These are phyloP conservation scores for Yamadazyma dendronema DNA, from an alignment of 1,139 yeast genomes.

Conservation along the genomic window DNA sequence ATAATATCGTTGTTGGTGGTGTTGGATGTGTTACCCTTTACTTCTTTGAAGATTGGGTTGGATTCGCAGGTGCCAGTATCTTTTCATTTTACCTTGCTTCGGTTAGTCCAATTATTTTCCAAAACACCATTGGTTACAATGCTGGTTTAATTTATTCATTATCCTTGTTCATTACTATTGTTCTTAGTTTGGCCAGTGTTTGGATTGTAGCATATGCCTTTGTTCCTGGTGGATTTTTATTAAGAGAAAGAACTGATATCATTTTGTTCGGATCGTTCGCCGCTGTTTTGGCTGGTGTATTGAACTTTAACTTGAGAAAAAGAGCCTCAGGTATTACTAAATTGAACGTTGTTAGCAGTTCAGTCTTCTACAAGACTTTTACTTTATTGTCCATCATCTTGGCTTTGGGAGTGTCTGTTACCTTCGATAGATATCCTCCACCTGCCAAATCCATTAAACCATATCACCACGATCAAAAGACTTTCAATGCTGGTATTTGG, in stretches of 20 bases:
- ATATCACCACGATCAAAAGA: conserved; percentile 55
- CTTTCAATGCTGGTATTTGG: conserved; percentile 96
- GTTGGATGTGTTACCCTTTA: conserved; percentile 52
- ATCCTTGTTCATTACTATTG: conserved; percentile 53
- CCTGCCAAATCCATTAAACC: conserved; percentile 58
- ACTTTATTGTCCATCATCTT: conserved; percentile 28
- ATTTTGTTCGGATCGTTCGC: conserved; percentile 47
- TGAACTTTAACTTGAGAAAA: conserved; percentile 31
- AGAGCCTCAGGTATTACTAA: conserved; percentile 21
- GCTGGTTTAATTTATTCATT: conserved; percentile 59
- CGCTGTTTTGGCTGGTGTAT: conserved; percentile 45
- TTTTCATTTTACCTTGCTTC: conserved; percentile 65
- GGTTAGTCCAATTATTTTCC: conserved; percentile 62
- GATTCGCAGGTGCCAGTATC: conserved; percentile 71
- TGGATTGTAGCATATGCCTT: conserved; percentile 99
- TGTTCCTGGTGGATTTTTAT: conserved; percentile 87
- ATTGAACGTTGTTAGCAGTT: conserved; percentile 20
- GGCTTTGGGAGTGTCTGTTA: conserved; percentile 35
- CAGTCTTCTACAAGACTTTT: conserved; percentile 23
- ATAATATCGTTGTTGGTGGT: conserved; percentile 40
- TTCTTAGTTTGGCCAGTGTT: conserved; percentile 75
- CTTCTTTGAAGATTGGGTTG: conserved; percentile 69
- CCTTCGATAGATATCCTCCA: conserved; percentile 60
- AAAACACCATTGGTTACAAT: conserved; percentile 54
- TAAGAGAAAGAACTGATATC: conserved; percentile 85